Percentiles rank a stretch among this genome's conserved stretches.
phyloP scores from a whole-genome alignment of 2,329 filamentous ascomycete genomes.

The Arthrobotrys megalospora region DNA sequence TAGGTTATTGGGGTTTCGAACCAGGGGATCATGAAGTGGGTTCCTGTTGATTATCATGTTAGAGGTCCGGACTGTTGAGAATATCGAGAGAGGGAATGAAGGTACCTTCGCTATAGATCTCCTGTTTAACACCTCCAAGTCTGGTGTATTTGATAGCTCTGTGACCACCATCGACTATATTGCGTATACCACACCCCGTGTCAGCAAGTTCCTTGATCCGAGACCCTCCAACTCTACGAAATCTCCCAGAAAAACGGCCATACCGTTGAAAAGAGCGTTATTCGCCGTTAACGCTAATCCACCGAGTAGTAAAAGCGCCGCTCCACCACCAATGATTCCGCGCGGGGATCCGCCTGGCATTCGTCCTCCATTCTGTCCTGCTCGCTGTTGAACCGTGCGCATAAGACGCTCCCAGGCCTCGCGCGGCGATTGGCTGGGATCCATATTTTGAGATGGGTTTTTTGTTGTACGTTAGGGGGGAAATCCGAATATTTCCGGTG shows the following conservation, averaged over 20 bases:
- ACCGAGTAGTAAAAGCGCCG: constrained; percentile 72
- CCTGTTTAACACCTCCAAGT: constrained; percentile 90
- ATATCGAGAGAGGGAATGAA: not conserved
- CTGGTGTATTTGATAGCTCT: constrained; percentile 98
- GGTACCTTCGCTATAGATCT: constrained; percentile 94
- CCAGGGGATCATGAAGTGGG: constrained; percentile 94
- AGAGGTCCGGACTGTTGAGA: not conserved
- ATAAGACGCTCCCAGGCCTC: constrained; percentile 77
- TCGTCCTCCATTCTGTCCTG: constrained; percentile 72
- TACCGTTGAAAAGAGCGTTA: constrained; percentile 80
- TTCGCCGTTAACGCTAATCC: constrained; percentile 73
- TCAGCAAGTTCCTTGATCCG: constrained; percentile 45
- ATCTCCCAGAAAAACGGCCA: not conserved
- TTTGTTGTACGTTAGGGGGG: not conserved
- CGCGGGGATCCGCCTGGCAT: constrained; percentile 68
- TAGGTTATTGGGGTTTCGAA: constrained; percentile 97
- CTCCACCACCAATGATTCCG: constrained; percentile 72
- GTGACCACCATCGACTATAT: constrained; percentile 92
- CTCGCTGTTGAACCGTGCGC: constrained; percentile 69
- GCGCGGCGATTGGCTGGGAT: constrained; percentile 71
- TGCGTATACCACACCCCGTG: not conserved
- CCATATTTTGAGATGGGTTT: constrained; percentile 58
- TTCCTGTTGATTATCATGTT: constrained; percentile 73
- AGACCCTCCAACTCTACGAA: constrained; percentile 57
- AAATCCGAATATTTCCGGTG: not conserved